Conservation (phyloP, 805 yeast species). For the Yarrowia keelungensis region DNA sequence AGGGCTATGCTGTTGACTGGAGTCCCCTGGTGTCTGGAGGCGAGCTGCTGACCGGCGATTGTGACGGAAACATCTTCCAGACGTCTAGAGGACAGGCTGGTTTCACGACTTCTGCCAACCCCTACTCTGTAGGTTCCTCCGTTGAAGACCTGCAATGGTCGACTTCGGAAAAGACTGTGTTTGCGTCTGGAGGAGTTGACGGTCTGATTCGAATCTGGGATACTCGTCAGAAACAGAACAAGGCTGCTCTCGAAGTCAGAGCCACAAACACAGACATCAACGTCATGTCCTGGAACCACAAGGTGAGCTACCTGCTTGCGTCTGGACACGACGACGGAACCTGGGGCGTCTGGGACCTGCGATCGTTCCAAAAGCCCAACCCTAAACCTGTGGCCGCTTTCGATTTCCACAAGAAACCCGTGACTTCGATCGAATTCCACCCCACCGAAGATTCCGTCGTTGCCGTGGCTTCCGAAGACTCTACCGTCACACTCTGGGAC, state of each 20-base stretch:
- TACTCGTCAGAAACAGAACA: conserved; percentile 88
- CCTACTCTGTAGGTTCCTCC: conserved; percentile 71
- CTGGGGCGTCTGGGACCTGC: conserved; percentile 98
- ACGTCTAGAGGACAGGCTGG: conserved; percentile 75
- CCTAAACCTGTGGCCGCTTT: conserved; percentile 92
- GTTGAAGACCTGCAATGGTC: conserved; percentile 98
- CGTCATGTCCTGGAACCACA: conserved; percentile 93
- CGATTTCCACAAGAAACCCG: conserved; percentile 91
- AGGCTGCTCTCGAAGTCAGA: conserved; percentile 82
- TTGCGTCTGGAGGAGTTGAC: conserved; percentile 93
- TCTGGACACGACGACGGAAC: conserved; percentile 97
- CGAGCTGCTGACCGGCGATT: conserved; percentile 84
- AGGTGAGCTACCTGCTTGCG: conserved; percentile 85
- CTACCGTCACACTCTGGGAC: conserved; percentile 97
- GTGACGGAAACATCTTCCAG: conserved; percentile 79
- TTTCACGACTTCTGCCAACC: conserved; percentile 87
- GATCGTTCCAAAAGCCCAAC: conserved; percentile 66
- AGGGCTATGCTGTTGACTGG: conserved; percentile 98
- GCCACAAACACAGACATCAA: conserved; percentile 88
- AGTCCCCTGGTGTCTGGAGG: conserved; percentile 84
- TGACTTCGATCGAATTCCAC: conserved; percentile 92
- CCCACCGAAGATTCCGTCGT: conserved; percentile 94
- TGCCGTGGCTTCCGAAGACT: conserved; percentile 96
- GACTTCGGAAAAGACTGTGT: conserved; percentile 86
- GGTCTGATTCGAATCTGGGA: conserved; percentile 96